Evolutionary conservation across 805 yeast genomes (phyloP).

Genomic region (Debaryomyces prosopidis): DNA sequence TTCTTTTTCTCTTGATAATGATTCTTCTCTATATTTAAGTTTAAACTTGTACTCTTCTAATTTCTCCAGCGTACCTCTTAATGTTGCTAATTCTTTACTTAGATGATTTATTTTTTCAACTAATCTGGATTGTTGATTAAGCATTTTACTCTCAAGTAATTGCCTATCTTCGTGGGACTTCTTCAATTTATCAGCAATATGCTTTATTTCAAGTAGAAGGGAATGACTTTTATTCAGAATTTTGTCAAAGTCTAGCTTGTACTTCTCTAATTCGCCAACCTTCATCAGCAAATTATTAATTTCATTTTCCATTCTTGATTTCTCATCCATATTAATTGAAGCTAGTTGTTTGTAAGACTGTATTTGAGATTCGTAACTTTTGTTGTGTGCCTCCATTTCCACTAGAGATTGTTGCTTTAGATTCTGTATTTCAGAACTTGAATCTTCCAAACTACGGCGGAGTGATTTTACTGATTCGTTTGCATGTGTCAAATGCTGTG

Average conservation of each 20-base stretch:
- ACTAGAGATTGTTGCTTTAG: slow-evolving; percentile 4
- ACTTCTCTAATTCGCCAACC: slow-evolving; percentile 27
- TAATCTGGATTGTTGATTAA: slow-evolving; percentile 7
- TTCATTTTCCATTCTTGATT: slow-evolving; percentile 16
- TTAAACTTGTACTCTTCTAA: neutral
- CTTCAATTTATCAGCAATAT: slow-evolving; percentile 9
- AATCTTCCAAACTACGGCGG: slow-evolving; percentile 3
- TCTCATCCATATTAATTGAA: slow-evolving; percentile 5
- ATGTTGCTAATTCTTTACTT: slow-evolving; percentile 6
- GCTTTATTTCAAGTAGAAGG: slow-evolving; percentile 14
- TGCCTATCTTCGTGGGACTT: neutral
- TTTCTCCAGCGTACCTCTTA: neutral
- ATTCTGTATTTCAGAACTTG: neutral
- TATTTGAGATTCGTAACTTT: slow-evolving; percentile 8
- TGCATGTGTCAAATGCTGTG: neutral
- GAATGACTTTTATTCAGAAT: slow-evolving; percentile 16
- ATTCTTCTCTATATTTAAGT: neutral
- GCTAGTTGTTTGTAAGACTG: neutral
- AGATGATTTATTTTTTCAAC: slow-evolving; percentile 2
- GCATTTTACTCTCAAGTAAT: slow-evolving; percentile 15
- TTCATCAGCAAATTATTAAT: slow-evolving; percentile 16
- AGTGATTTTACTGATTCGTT: neutral
- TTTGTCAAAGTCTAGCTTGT: slow-evolving; percentile 25
- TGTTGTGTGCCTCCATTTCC: slow-evolving; percentile 4
- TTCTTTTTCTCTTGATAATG: neutral